Evolutionary conservation across 345 rosid genomes (phyloP), one percentile per base, ranked within the genome.

Genomic region (Eutrema heterophyllum): DNA sequence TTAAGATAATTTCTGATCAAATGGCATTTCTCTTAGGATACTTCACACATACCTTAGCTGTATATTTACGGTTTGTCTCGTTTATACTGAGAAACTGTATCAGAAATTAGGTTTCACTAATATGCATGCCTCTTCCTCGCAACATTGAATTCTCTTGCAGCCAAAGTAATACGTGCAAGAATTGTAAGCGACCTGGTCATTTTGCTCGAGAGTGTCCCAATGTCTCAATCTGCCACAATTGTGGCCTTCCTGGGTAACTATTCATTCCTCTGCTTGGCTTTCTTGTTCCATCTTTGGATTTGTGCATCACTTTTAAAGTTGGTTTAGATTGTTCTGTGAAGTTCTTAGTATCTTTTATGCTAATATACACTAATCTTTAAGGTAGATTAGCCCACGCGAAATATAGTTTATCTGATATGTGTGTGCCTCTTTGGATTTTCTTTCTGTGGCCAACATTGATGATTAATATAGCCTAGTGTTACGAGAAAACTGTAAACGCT

Each of bases 181-280:
- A 87, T 61, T 90, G 98, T 80, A 92, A 88, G 59, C 82, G 87
- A 59, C 96, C 92, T 5, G 98, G 95, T 33, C 96, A 92, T 76
- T 92, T 68, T 82, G 96, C 95, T 74, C 84, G 94, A 77, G 96
- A 88, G 68, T 92, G 95, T 78, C 90, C 93, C 6, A 92, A 90
- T 84, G 95, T 88, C 82, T 88, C 89, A 64, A 84, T 89, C 71
- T 89, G 96, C 78, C 98, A 92, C 84, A 92, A 90, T 46, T 90
- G 93, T 32, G 90, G 92, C 68, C 95, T 92, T 64, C 94, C 96
- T 18, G 96, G 98, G 98, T 92, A 74, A 77, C 4, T 32, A 2
- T 43, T 7, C n/a, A n/a, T n/a, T n/a, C n/a, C n/a, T n/a, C n/a
- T n/a, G n/a, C 52, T 7, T 53, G 21, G 21, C 15, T 54, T 30